Conservation (phyloP, 805 yeast genomes). For the Candida wancherniae region DNA sequence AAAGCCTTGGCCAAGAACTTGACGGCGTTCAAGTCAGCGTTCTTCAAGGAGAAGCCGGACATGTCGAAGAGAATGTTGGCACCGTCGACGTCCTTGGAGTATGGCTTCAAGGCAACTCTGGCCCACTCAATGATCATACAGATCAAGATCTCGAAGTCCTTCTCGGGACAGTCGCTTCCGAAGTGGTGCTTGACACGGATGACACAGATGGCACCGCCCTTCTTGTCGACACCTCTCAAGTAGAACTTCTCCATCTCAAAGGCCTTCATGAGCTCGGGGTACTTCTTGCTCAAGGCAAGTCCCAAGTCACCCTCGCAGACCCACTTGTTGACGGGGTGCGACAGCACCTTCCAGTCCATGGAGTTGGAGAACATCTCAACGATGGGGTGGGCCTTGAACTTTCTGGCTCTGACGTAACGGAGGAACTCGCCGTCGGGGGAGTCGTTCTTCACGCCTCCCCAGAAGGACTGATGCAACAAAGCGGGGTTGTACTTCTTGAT, state of each 20-base stretch:
- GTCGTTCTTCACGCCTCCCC: constrained; percentile 13
- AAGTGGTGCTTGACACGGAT: constrained; percentile 20
- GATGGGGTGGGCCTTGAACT: constrained; percentile 12
- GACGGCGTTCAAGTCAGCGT: constrained; percentile 90
- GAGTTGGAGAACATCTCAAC: constrained; percentile 14
- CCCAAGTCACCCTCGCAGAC: constrained; percentile 14
- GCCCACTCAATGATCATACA: constrained; percentile 30
- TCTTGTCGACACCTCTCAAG: constrained; percentile 15
- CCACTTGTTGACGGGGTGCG: constrained; percentile 24
- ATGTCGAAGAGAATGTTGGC: constrained; percentile 77
- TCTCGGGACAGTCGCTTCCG: constrained; percentile 21
- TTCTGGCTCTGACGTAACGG: constrained; percentile 17
- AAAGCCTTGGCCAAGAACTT: constrained; percentile 84
- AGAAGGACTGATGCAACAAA: constrained; percentile 15
- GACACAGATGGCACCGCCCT: constrained; percentile 15
- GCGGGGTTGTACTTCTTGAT: constrained; percentile 11
- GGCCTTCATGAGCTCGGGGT: constrained; percentile 16
- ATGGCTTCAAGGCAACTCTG: constrained; percentile 30
- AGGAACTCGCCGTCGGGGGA: constrained; percentile 16
- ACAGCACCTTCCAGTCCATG: constrained; percentile 14
- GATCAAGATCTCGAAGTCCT: constrained; percentile 17
- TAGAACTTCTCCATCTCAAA: constrained; percentile 15
- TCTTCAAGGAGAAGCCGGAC: constrained; percentile 78
- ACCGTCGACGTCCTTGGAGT: constrained; percentile 14
- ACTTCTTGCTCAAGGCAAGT: constrained; percentile 7